Conservation (phyloP, 371 early-diverging fungal species). For the Apophysomyces elegans region DNA sequence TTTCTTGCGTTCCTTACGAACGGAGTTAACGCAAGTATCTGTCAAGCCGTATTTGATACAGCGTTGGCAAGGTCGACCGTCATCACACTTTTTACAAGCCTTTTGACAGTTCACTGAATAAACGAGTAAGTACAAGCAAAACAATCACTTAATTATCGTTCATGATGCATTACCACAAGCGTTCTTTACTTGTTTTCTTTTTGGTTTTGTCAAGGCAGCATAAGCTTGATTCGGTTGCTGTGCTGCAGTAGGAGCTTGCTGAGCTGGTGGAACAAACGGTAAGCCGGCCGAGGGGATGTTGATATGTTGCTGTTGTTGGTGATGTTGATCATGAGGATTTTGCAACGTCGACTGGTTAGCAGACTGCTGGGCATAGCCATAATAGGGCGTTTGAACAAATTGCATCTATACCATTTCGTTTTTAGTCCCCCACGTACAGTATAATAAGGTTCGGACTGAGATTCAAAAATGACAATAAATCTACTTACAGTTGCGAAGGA, state of each 20-base stretch:
- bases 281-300: slow-evolving; percentile 27
- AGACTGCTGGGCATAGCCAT: slow-evolving; percentile 27
- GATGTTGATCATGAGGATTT: slow-evolving; percentile 18
- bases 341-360: slow-evolving; percentile 24
- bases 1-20: slow-evolving; percentile 84
- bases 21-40: slow-evolving; percentile 78
- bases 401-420: slow-evolving; percentile 26
- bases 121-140: neutral
- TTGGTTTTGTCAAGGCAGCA: slow-evolving; percentile 28
- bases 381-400: slow-evolving; percentile 34
- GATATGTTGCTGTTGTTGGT: slow-evolving; percentile 28
- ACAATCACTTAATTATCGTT: neutral
- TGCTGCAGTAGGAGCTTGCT: slow-evolving; percentile 7
- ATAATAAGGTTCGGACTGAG: slow-evolving; percentile 2
- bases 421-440: no score
- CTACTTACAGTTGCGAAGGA: slow-evolving; percentile 2
- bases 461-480: slow-evolving; percentile 7
- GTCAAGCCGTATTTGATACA: slow-evolving; percentile 78
- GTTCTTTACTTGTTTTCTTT: slow-evolving; percentile 80
- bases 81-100: slow-evolving; percentile 93
- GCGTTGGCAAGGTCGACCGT: slow-evolving; percentile 84
- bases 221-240: slow-evolving; percentile 5
- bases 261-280: slow-evolving; percentile 34
- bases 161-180: slow-evolving; percentile 70
- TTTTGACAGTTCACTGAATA: slow-evolving; percentile 84